Evolutionary conservation across 2,329 filamentous ascomycete genomes (phyloP).

Genomic region (Saccharata proteae): DNA sequence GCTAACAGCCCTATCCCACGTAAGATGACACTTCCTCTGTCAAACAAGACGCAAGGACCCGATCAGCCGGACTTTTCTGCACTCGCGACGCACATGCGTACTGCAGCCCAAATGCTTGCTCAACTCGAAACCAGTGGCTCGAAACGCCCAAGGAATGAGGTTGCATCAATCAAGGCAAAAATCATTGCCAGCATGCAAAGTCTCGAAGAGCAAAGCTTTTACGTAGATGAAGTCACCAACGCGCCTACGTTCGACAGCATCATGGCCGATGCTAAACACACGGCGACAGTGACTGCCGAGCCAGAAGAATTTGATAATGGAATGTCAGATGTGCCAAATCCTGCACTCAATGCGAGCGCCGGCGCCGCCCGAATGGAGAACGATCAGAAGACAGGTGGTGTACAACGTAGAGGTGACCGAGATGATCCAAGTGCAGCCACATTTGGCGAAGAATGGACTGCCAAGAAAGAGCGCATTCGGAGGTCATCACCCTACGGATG

Average conservation of each 20-base stretch:
- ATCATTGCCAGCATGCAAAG: conserved; percentile 88
- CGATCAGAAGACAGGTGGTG: conserved; percentile 73
- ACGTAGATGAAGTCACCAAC: conserved; percentile 53
- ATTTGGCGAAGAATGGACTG: conserved; percentile 76
- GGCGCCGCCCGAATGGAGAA: conserved; percentile 81
- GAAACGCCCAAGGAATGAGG: conserved; percentile 67
- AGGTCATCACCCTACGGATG: conserved; percentile 75
- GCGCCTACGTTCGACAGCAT: conserved; percentile 71
- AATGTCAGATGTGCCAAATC: conserved; percentile 21
- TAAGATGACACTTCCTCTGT: conserved; percentile 48
- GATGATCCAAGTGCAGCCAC: conserved; percentile 78
- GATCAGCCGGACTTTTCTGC: conserved; percentile 75
- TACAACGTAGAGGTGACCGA: conserved; percentile 68
- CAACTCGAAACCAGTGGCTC: conserved; percentile 70
- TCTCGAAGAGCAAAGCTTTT: conserved; percentile 74
- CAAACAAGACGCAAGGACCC: conserved; percentile 39
- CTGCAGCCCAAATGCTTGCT: conserved; percentile 75
- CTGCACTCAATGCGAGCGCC: conserved; percentile 51
- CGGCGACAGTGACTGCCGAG: conserved; percentile 35
- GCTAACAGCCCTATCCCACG: conserved; percentile 54
- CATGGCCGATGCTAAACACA: conserved; percentile 57
- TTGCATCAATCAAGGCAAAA: conserved; percentile 71
- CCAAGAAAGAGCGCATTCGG: conserved; percentile 72
- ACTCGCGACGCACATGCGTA: conserved; percentile 75
- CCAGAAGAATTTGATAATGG: conserved; percentile 46